Base-by-base conservation (phyloP, 2,329 filamentous ascomycete genomes). In the Fusarium multiceps region DNA sequence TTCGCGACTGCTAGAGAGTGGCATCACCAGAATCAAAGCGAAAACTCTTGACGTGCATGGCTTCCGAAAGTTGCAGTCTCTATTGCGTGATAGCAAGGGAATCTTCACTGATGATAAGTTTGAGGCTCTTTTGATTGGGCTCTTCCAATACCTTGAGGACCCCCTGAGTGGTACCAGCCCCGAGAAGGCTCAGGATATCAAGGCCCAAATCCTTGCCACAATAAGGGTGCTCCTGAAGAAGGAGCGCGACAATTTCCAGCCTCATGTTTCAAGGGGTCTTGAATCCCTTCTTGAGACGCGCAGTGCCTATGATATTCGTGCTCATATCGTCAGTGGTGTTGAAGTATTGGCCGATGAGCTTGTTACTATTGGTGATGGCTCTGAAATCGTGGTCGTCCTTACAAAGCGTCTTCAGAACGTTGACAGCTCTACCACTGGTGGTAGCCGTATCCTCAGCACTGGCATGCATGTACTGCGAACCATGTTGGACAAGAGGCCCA, bases 31-130 rank as follows among this genome's bases (percentile, higher is more conserved):
- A 68, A 90, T 94, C 72, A 89, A 89, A 71, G 85, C 87, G 30
- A 88, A 89, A 73, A 88, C 88, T 2, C 86, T 95, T n/a, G 92
- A 94, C 75, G 91, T 92, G 6, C 92, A 94, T 75, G 92, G 92
- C 59, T 93, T 94, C 84, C 88, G 92, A 55, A 92, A 92, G 74
- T 83, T 94, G 50, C 92, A 94, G 78, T 90, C 90, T 41, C 86
- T 94, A 69, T 86, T 93, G 63, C 89, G 91, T 68, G 90, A 92
- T 62, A 87, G 85, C 75, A 86, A 86, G 73, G 85, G 89, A 16
- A 83, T 88, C 21, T 89, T 92, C 75, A 85, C 86, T 3, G 87
- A 90, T 63, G 88, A 90, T 49, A 91, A 88, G 69, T 93, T 93
- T 64, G 87, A 91, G 68, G 85, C 89, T 10, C 83, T 94, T 4